Evolutionary conservation across 352 stramenopile genomes (phyloP).

Genomic region (Globisporangium megalacanthum): DNA sequence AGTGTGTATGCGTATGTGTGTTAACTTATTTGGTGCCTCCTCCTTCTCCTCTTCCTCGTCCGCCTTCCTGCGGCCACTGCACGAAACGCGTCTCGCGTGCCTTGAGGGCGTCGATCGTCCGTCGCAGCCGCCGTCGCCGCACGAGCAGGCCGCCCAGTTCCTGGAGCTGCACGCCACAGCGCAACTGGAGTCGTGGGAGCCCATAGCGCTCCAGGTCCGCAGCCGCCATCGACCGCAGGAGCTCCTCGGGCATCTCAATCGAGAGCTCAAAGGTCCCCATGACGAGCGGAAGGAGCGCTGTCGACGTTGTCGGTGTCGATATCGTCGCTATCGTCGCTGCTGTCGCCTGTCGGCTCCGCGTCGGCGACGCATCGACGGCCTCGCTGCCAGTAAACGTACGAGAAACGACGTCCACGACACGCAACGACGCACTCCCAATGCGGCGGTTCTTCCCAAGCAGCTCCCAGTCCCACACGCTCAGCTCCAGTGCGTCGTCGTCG

Average conservation of each 20-base stretch:
- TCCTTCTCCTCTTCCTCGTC: background rate
- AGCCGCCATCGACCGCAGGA: conserved; percentile 31
- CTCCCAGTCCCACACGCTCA: conserved; percentile 55
- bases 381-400: conserved; percentile 13
- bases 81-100: conserved; percentile 43
- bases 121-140: conserved; percentile 30
- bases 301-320: background rate
- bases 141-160: conserved; percentile 39
- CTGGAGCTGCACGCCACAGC: conserved; percentile 41
- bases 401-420: conserved; percentile 41
- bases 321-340: background rate
- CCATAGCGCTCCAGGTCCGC: conserved; percentile 38
- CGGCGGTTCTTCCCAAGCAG: conserved; percentile 37
- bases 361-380: conserved; percentile 9
- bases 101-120: conserved; percentile 33
- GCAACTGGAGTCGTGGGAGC: conserved; percentile 45
- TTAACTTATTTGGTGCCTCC: conserved; percentile 35
- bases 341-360: background rate
- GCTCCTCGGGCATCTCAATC: conserved; percentile 51
- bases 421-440: conserved; percentile 39
- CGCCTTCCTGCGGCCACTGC: conserved; percentile 24
- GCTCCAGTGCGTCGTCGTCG: conserved; percentile 24
- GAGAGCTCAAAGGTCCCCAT: conserved; percentile 64
- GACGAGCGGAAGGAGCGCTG: conserved; percentile 7
- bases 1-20: conserved; percentile 9